A percentile compares a stretch with the other conserved stretches of the same genome.
Conservation (phyloP, 1,284 basidiomycete genomes). For the Apiotrichum sp. region DNA sequence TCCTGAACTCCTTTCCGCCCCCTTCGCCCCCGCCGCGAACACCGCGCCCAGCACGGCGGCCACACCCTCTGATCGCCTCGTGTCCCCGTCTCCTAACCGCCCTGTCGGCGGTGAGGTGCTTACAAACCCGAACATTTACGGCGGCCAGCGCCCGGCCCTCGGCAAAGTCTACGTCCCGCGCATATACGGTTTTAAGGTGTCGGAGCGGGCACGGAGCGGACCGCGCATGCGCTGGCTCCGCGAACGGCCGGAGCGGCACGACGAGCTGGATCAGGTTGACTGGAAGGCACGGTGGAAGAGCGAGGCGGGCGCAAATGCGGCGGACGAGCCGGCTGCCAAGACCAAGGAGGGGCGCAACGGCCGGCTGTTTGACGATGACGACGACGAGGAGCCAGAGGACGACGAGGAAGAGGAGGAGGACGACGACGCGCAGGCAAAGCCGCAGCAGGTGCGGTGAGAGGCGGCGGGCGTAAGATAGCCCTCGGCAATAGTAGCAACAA, state of each 20-base stretch:
- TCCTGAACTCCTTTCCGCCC: constrained; percentile 78
- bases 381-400: constrained; percentile 26
- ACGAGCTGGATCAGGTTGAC: constrained; percentile 79
- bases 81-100: constrained; percentile 16
- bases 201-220: constrained; percentile 65
- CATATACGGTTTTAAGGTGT: constrained; percentile 73
- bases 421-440: constrained; percentile 17
- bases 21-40: constrained; percentile 53
- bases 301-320: background rate
- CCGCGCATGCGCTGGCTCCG: constrained; percentile 97
- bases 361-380: constrained; percentile 34
- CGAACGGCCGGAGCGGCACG: constrained; percentile 68
- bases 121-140: constrained; percentile 71
- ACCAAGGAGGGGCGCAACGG: constrained; percentile 20
- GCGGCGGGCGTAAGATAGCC: too few species aligned
- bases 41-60: constrained; percentile 38
- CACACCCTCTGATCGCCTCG: constrained; percentile 8
- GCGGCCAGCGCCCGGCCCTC: constrained; percentile 64
- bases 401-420: constrained; percentile 37
- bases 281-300: constrained; percentile 74
- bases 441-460: background rate
- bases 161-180: constrained; percentile 83
- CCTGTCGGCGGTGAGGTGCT: constrained; percentile 31
- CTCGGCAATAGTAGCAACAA: too few species aligned
- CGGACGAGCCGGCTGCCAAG: background rate